Percentiles rank a stretch among this genome's conserved stretches.
phyloP scores from a whole-genome alignment of 2,329 filamentous ascomycete genomes.

The Sclerotinia nivalis region DNA sequence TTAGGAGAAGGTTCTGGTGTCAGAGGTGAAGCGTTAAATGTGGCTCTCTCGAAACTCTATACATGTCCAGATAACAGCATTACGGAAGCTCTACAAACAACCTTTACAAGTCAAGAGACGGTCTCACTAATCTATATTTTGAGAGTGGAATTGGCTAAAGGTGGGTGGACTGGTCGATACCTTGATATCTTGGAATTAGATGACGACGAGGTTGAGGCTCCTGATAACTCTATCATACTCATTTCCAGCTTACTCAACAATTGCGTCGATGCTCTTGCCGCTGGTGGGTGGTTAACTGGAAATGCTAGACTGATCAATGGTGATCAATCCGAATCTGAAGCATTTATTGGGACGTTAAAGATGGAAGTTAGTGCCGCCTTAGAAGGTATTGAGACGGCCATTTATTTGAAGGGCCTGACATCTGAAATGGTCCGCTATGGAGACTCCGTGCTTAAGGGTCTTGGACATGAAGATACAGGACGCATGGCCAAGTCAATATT shows the following conservation, averaged over 20 bases:
- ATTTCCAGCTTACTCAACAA: constrained; percentile 71
- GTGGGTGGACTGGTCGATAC: constrained; percentile 75
- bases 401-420: constrained; percentile 63
- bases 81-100: constrained; percentile 62
- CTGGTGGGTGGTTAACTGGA: constrained; percentile 71
- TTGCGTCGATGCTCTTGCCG: constrained; percentile 74
- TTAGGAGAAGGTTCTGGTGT: constrained; percentile 63
- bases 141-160: constrained; percentile 70
- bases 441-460: constrained; percentile 38
- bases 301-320: constrained; percentile 52
- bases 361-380: constrained; percentile 70
- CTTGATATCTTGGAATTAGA: constrained; percentile 54
- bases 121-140: constrained; percentile 71
- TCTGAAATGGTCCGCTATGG: constrained; percentile 66
- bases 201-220: constrained; percentile 52
- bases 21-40: constrained; percentile 63
- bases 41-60: constrained; percentile 69
- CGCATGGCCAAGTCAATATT: constrained; percentile 46
- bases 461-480: constrained; percentile 36
- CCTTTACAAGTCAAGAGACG: constrained; percentile 66
- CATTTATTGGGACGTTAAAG: constrained; percentile 65
- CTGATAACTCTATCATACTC: constrained; percentile 68
- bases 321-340: constrained; percentile 55
- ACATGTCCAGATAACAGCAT: constrained; percentile 62
- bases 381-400: constrained; percentile 69